Percentiles rank a stretch among this genome's conserved stretches.
Evolutionary conservation across 192 early-diverging fungal genomes (phyloP).

Genomic region (Tieghemiomyces parasiticus): DNA sequence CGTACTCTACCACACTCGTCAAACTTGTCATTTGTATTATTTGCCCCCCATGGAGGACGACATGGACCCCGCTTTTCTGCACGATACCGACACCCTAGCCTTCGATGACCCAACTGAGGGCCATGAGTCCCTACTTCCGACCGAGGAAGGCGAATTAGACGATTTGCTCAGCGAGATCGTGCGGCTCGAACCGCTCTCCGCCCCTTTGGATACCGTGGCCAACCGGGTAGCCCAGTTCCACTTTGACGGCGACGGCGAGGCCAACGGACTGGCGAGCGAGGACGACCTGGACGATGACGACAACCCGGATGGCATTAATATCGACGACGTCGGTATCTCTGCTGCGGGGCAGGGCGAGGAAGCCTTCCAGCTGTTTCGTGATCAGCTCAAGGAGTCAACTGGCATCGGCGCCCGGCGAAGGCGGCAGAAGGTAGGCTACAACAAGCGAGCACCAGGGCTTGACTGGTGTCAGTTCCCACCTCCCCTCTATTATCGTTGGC

Average conservation of each 20-base stretch:
- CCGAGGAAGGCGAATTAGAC: conserved; percentile 6
- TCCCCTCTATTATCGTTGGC: background rate
- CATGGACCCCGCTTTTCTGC: too few relatives aligned
- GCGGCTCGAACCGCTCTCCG: too few relatives aligned
- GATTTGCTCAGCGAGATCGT: conserved; percentile 1
- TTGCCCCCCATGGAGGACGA: too few relatives aligned
- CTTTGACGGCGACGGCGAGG: background rate
- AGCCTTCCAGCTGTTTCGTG: conserved; percentile 4
- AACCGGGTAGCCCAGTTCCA: background rate
- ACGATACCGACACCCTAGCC: too few relatives aligned
- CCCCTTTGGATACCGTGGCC: background rate
- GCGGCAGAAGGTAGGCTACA: background rate
- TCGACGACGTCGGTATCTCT: too few relatives aligned
- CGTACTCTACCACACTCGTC: too few relatives aligned
- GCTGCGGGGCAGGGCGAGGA: too few relatives aligned
- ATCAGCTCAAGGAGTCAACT: conserved; percentile 3
- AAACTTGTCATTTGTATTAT: too few relatives aligned
- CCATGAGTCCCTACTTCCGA: background rate
- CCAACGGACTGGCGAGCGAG: background rate
- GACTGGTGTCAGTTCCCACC: background rate
- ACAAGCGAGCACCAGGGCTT: background rate
- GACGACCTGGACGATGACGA: background rate
- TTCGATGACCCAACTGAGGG: too few relatives aligned
- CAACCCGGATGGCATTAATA: too few relatives aligned
- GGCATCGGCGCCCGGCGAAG: background rate